A percentile compares a stretch with the other conserved stretches of the same genome.
Conservation (phyloP, 768 basidiomycete genomes). For the Agaricus blazei region DNA sequence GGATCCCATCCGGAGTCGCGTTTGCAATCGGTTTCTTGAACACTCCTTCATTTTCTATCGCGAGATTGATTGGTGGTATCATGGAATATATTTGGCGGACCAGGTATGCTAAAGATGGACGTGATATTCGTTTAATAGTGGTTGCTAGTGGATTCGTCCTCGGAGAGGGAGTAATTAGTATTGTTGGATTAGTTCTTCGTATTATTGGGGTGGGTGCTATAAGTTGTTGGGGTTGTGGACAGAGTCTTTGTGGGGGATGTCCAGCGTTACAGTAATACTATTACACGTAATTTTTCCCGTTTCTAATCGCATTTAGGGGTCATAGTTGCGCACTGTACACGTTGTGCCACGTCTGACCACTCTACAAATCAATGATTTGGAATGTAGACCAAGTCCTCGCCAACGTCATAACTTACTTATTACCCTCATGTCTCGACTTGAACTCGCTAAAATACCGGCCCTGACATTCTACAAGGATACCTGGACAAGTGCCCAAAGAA, state of each 20-base stretch:
- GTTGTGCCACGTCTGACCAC: conserved; percentile 6
- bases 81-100: conserved; percentile 69
- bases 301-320: too few relatives aligned
- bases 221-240: conserved; percentile 87
- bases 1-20: conserved; percentile 90
- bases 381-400: not conserved
- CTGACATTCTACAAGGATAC: conserved; percentile 74
- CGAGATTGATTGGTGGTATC: conserved; percentile 83
- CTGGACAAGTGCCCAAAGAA: conserved; percentile 62
- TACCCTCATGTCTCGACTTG: conserved; percentile 56
- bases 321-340: not conserved
- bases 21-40: conserved; percentile 97
- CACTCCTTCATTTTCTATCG: conserved; percentile 90
- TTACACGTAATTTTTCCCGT: not conserved
- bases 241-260: conserved; percentile 70
- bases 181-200: conserved; percentile 69
- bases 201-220: conserved; percentile 68
- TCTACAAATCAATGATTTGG: not conserved
- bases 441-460: conserved; percentile 66
- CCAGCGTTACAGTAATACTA: conserved; percentile 24
- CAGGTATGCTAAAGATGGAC: conserved; percentile 42
- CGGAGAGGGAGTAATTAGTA: conserved; percentile 88
- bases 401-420: not conserved
- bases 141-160: conserved; percentile 94
- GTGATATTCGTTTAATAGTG: conserved; percentile 74